Evolutionary conservation across 345 rosid species (phyloP).

Genomic region (Murraya koenigii): DNA sequence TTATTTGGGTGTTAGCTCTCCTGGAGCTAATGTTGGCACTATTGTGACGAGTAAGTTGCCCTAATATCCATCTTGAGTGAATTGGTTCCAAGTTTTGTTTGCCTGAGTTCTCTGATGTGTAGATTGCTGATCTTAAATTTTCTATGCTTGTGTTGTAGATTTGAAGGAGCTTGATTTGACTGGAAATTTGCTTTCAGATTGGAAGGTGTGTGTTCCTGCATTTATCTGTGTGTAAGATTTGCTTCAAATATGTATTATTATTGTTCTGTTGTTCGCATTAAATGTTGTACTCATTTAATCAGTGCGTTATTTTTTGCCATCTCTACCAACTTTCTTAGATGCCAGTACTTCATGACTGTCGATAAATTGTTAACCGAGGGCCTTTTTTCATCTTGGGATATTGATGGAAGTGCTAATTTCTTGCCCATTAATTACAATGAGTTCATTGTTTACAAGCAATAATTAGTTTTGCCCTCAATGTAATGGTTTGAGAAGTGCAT

Average conservation of each 20-base stretch:
- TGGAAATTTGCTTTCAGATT: conserved; percentile 84
- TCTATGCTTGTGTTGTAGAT: conserved; percentile 41
- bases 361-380: background rate
- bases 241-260: background rate
- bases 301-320: background rate
- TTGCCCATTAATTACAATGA: too few relatives aligned
- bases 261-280: background rate
- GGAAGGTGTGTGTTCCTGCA: conserved; percentile 58
- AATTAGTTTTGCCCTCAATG: too few relatives aligned
- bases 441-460: too few relatives aligned
- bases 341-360: background rate
- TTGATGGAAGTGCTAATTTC: too few relatives aligned
- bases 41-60: conserved; percentile 56
- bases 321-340: background rate
- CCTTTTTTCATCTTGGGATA: too few relatives aligned
- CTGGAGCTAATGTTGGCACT: conserved; percentile 48
- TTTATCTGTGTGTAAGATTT: background rate
- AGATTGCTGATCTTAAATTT: background rate
- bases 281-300: background rate
- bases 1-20: conserved; percentile 71
- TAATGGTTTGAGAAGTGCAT: too few relatives aligned
- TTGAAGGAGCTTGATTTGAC: conserved; percentile 81
- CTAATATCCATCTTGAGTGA: background rate
- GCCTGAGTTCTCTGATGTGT: background rate
- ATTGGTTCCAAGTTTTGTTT: background rate